phyloP scores from a whole-genome alignment of 495 filamentous ascomycete species.

The Podospora comata region DNA sequence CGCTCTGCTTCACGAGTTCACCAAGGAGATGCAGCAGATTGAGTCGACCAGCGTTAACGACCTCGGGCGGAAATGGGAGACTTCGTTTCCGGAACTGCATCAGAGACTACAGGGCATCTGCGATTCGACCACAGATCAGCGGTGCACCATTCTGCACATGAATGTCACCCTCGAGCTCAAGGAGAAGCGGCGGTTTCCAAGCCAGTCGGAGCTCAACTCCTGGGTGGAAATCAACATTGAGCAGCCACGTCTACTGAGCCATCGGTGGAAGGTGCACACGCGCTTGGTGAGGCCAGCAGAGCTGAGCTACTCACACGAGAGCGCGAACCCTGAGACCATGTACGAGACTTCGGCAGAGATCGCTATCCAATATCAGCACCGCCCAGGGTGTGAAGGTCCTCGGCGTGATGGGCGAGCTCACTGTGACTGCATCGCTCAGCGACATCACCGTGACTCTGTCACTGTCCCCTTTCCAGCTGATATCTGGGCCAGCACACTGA shows the following conservation, averaged over 20 bases:
- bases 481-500: constrained; percentile 47
- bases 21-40: constrained; percentile 39
- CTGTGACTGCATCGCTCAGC: constrained; percentile 32
- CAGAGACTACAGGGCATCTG: constrained; percentile 38
- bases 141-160: constrained; percentile 54
- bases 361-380: constrained; percentile 37
- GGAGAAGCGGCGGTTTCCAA: constrained; percentile 43
- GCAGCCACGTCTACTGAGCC: constrained; percentile 39
- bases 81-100: constrained; percentile 43
- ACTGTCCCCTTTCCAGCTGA: constrained; percentile 50
- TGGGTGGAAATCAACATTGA: constrained; percentile 49
- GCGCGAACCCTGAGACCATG: constrained; percentile 27
- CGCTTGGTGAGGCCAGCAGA: constrained; percentile 48
- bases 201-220: constrained; percentile 47
- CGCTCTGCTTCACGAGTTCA: constrained; percentile 48
- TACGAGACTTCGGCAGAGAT: constrained; percentile 38
- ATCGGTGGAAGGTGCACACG: constrained; percentile 50
- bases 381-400: constrained; percentile 36
- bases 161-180: constrained; percentile 47
- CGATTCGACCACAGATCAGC: constrained; percentile 32
- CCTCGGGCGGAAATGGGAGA: constrained; percentile 40
- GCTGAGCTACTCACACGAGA: constrained; percentile 34
- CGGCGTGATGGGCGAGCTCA: constrained; percentile 32
- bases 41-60: constrained; percentile 43
- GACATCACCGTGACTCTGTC: constrained; percentile 28